phyloP scores from a whole-genome alignment of 257 asterid species.

The Solanum habrochaites region DNA sequence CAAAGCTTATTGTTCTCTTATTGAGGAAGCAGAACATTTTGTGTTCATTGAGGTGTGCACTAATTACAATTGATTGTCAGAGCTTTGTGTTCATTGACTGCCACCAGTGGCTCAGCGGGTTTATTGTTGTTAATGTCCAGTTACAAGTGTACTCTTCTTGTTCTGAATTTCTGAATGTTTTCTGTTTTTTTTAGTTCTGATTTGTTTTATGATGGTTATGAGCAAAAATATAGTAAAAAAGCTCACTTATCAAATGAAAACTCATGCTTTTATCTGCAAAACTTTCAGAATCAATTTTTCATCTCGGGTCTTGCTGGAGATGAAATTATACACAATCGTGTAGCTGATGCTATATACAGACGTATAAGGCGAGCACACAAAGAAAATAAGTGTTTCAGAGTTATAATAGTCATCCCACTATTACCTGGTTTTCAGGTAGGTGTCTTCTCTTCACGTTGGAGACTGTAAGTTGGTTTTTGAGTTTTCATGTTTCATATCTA shows the following conservation, averaged over 20 bases:
- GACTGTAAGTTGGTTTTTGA: background rate
- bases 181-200: background rate
- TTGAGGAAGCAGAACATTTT: conserved; percentile 80
- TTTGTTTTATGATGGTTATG: background rate
- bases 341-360: conserved; percentile 71
- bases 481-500: background rate
- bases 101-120: background rate
- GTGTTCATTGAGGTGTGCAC: conserved; percentile 68
- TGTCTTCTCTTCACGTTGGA: background rate
- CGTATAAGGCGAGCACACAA: conserved; percentile 72
- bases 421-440: conserved; percentile 89
- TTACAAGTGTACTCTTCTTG: background rate
- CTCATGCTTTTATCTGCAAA: background rate
- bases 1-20: conserved; percentile 79
- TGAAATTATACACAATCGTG: conserved; percentile 74
- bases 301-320: conserved; percentile 88
- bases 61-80: background rate
- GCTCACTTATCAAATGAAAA: background rate
- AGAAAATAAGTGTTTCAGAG: conserved; percentile 66
- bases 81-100: conserved; percentile 43
- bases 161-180: background rate
- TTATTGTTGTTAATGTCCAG: background rate
- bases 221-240: background rate
- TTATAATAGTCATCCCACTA: conserved; percentile 80
- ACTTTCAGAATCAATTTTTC: conserved; percentile 83